Conservation (phyloP, 345 rosid species). For the Sonneratia caseolaris region DNA sequence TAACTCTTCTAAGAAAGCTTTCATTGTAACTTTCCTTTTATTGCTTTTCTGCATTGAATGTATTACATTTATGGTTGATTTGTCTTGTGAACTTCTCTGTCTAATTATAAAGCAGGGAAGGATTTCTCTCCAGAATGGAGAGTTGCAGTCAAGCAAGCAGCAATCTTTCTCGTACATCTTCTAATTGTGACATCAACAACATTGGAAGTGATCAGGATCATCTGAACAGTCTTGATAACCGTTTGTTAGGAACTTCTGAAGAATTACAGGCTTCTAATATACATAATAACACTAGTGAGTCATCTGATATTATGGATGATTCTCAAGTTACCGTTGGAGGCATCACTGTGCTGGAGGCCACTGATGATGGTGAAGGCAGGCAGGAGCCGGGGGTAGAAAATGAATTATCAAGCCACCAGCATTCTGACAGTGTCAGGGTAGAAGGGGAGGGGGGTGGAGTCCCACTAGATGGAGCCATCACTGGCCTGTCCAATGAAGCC, state of each 20-base stretch:
- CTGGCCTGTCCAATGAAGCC: not conserved
- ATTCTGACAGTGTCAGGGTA: slow-evolving; percentile 12
- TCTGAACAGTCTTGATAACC: slow-evolving; percentile 19
- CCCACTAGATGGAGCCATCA: slow-evolving; percentile 22
- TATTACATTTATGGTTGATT: not conserved
- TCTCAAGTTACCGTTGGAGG: slow-evolving; percentile 17
- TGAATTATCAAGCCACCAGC: slow-evolving; percentile 26
- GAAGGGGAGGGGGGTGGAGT: not conserved
- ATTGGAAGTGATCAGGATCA: slow-evolving; percentile 29
- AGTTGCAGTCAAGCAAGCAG: slow-evolving; percentile 42
- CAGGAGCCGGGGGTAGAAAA: slow-evolving; percentile 34
- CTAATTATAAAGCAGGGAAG: slow-evolving; percentile 47
- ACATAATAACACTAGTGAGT: slow-evolving; percentile 24
- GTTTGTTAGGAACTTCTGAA: slow-evolving; percentile 22
- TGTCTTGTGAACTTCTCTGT: not conserved
- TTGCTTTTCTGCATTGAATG: not conserved
- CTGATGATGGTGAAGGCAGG: slow-evolving; percentile 25
- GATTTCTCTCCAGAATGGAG: slow-evolving; percentile 69
- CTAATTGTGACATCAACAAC: slow-evolving; percentile 35
- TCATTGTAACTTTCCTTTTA: not conserved
- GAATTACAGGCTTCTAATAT: slow-evolving; percentile 22
- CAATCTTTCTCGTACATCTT: slow-evolving; percentile 47
- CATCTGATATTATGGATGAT: slow-evolving; percentile 27
- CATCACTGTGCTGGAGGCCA: not conserved
- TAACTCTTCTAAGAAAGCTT: not conserved